Conservation (phyloP, 495 filamentous ascomycete genomes). For the Penicillium odoratum region DNA sequence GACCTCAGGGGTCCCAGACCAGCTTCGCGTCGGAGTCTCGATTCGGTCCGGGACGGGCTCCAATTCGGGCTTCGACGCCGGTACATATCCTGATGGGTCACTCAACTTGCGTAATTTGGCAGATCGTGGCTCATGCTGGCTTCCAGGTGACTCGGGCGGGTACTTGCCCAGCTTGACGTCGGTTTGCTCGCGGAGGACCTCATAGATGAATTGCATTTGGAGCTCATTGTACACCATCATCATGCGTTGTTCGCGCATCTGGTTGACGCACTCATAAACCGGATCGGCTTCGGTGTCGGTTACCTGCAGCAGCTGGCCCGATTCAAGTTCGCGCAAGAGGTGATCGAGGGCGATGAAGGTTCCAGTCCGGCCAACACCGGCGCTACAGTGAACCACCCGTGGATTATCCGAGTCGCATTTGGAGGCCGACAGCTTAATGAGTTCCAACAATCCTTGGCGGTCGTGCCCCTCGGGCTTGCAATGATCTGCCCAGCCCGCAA, state of each 20-base stretch:
- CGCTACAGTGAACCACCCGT: slow-evolving; percentile 89
- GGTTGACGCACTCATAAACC: slow-evolving; percentile 74
- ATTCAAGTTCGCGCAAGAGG: slow-evolving; percentile 76
- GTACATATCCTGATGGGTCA: slow-evolving; percentile 31
- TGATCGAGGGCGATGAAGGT: slow-evolving; percentile 96
- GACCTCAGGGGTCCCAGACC: slow-evolving; percentile 31
- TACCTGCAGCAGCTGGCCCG: slow-evolving; percentile 60
- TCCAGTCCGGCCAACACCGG: slow-evolving; percentile 89
- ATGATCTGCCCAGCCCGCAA: slow-evolving; percentile 93
- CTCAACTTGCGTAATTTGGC: slow-evolving; percentile 45
- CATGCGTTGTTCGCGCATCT: slow-evolving; percentile 83
- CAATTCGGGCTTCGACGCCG: slow-evolving; percentile 42
- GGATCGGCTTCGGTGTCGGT: slow-evolving; percentile 52
- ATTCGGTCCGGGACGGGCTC: slow-evolving; percentile 31
- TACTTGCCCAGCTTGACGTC: slow-evolving; percentile 50
- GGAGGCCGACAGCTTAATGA: slow-evolving; percentile 73
- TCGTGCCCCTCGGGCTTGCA: slow-evolving; percentile 80
- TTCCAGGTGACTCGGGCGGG: slow-evolving; percentile 18
- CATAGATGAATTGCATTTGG: slow-evolving; percentile 89
- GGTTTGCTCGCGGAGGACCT: slow-evolving; percentile 75
- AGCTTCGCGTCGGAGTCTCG: slow-evolving; percentile 31
- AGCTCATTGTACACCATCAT: slow-evolving; percentile 92
- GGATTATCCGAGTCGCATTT: slow-evolving; percentile 72
- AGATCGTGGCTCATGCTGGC: slow-evolving; percentile 34
- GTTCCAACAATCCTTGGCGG: slow-evolving; percentile 70